Percentiles rank a stretch among this genome's conserved stretches.
phyloP scores from a whole-genome alignment of 306 rosid species.

The Glycine soja region DNA sequence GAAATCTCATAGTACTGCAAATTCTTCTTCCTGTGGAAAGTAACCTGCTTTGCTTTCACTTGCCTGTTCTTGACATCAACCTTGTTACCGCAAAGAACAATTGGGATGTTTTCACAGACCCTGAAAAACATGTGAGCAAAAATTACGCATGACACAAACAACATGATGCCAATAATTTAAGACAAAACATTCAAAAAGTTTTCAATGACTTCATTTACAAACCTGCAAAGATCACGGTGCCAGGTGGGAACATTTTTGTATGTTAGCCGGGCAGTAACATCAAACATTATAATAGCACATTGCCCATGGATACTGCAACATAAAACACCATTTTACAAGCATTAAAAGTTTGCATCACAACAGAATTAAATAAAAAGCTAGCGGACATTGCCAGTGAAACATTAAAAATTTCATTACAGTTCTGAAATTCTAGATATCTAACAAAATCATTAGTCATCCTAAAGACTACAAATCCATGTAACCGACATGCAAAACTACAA shows the following conservation, averaged over 20 bases:
- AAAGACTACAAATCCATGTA: neutral
- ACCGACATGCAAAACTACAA: neutral
- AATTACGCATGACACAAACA: neutral
- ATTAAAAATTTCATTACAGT: neutral
- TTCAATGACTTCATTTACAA: neutral
- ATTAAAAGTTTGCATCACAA: neutral
- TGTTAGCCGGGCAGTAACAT: slow-evolving; percentile 76
- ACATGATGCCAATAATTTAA: neutral
- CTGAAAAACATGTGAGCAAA: slow-evolving; percentile 42
- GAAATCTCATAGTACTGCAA: slow-evolving; percentile 86
- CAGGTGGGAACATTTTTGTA: slow-evolving; percentile 85
- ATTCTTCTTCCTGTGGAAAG: slow-evolving; percentile 85
- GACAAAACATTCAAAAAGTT: neutral
- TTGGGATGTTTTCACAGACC: slow-evolving; percentile 85
- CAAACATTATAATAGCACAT: slow-evolving; percentile 84
- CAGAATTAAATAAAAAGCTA: neutral
- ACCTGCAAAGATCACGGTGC: slow-evolving; percentile 87
- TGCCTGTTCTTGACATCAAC: slow-evolving; percentile 92
- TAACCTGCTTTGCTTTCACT: slow-evolving; percentile 88
- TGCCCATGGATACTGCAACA: slow-evolving; percentile 78
- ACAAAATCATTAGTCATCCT: neutral
- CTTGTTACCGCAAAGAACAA: slow-evolving; percentile 87
- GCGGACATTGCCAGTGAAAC: neutral
- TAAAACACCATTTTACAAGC: neutral
- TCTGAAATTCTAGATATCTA: neutral